A percentile compares a stretch with the other conserved stretches of the same genome.
Evolutionary conservation across 192 early-diverging fungal species (phyloP).

Genomic region (Chytriomyces hyalinus): DNA sequence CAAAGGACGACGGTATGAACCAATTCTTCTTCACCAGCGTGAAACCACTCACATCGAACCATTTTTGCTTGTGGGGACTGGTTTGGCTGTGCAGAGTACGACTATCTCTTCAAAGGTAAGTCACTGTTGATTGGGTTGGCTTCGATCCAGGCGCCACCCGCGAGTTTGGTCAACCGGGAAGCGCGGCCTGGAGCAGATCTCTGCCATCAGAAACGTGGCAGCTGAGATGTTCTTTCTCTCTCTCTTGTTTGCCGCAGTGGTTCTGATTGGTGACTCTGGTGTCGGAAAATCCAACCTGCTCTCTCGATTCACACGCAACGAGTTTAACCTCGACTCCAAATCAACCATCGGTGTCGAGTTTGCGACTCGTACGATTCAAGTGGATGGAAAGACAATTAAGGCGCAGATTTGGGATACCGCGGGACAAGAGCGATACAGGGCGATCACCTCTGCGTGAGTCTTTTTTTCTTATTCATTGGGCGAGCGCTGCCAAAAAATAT

Average conservation of each 20-base stretch:
- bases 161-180: not conserved
- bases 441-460: conserved; percentile 63
- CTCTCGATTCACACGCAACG: conserved; percentile 95
- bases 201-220: too few species aligned
- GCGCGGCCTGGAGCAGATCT: too few species aligned
- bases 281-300: conserved; percentile 99
- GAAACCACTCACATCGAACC: not conserved
- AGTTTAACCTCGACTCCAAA: conserved; percentile 98
- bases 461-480: conserved; percentile 2
- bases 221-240: too few species aligned
- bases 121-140: not conserved
- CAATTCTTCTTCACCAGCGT: not conserved
- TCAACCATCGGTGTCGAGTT: conserved; percentile 99
- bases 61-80: not conserved
- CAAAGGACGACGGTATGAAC: conserved; percentile 31
- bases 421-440: conserved; percentile 70
- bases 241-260: conserved; percentile 39
- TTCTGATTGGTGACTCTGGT: conserved; percentile 87
- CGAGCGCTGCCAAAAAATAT: conserved; percentile 46
- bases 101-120: conserved; percentile 53
- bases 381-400: conserved; percentile 97
- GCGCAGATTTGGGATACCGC: conserved; percentile 99
- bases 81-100: conserved; percentile 37
- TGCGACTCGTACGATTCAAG: conserved; percentile 93
- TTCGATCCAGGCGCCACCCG: not conserved